These are phyloP conservation scores for Cruciata laevipes DNA, from an alignment of 257 asterid species.

Conservation along the genomic window DNA sequence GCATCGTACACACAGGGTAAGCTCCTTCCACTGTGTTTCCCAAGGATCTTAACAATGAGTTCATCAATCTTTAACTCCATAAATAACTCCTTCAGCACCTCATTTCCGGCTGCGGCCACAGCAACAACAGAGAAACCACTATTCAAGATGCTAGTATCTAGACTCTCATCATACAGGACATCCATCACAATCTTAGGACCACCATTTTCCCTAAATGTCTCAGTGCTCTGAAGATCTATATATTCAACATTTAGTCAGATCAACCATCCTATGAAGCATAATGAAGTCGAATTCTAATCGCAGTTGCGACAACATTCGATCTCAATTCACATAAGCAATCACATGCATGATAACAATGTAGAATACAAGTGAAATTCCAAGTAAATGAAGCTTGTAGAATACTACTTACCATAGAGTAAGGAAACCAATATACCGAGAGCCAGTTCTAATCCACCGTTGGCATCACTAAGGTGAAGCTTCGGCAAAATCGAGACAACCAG, in stretches of 20 bases:
- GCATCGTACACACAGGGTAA: constrained; percentile 72
- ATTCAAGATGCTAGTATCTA: constrained; percentile 49
- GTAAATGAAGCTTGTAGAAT: background rate
- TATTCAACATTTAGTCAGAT: constrained; percentile 3
- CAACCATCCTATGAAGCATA: background rate
- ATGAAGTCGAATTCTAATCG: background rate
- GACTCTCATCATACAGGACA: constrained; percentile 41
- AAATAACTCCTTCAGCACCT: constrained; percentile 77
- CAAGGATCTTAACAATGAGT: constrained; percentile 51
- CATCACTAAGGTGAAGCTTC: constrained; percentile 38
- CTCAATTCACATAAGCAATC: background rate
- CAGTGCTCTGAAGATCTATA: constrained; percentile 82
- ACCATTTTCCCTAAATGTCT: constrained; percentile 52
- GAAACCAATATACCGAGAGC: constrained; percentile 63
- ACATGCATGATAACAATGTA: background rate
- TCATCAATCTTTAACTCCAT: constrained; percentile 80
- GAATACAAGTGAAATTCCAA: background rate
- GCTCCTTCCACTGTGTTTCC: constrained; percentile 43
- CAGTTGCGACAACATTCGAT: background rate
- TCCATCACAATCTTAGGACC: constrained; percentile 60
- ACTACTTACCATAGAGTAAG: constrained; percentile 75
- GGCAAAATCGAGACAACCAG: constrained; percentile 42
- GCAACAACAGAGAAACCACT: constrained; percentile 70
- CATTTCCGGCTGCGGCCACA: constrained; percentile 90
- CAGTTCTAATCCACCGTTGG: constrained; percentile 37